phyloP scores from a whole-genome alignment of 257 asterid genomes.

The Hygrophila difformis region DNA sequence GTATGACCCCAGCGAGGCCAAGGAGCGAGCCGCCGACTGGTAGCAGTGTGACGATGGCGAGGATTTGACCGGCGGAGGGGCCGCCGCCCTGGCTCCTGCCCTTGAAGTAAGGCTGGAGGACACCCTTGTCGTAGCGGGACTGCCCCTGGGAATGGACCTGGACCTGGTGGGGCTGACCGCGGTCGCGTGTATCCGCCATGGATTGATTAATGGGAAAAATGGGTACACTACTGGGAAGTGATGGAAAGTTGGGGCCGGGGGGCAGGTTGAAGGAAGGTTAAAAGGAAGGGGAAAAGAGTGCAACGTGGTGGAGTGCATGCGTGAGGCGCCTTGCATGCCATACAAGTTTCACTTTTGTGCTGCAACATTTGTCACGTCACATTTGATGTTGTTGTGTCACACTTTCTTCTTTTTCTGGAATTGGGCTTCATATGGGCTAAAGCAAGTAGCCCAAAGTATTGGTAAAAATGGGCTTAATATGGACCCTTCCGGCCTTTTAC shows the following conservation, averaged over 20 bases:
- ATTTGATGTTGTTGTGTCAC: too few relatives aligned
- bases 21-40: slow-evolving; percentile 60
- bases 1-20: slow-evolving; percentile 46
- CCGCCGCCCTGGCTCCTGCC: too few relatives aligned
- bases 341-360: slow-evolving; percentile 39
- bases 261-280: slow-evolving; percentile 8
- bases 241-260: neutral
- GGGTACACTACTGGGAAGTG: too few relatives aligned
- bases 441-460: too few relatives aligned
- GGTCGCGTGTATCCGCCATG: slow-evolving; percentile 59
- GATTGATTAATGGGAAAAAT: too few relatives aligned
- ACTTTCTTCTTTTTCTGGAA: too few relatives aligned
- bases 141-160: slow-evolving; percentile 38
- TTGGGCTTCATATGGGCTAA: too few relatives aligned
- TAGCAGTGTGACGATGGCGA: slow-evolving; percentile 58
- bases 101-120: slow-evolving; percentile 25
- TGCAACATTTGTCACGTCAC: slow-evolving; percentile 20
- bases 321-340: slow-evolving; percentile 42
- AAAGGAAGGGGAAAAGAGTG: slow-evolving; percentile 22
- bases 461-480: too few relatives aligned
- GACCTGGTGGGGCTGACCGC: slow-evolving; percentile 43
- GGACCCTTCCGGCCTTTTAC: too few relatives aligned
- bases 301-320: slow-evolving; percentile 52
- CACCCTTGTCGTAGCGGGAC: slow-evolving; percentile 28
- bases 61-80: slow-evolving; percentile 48